Evolutionary conservation across 495 filamentous ascomycete genomes (phyloP).

Genomic region (Aspergillus diversus): DNA sequence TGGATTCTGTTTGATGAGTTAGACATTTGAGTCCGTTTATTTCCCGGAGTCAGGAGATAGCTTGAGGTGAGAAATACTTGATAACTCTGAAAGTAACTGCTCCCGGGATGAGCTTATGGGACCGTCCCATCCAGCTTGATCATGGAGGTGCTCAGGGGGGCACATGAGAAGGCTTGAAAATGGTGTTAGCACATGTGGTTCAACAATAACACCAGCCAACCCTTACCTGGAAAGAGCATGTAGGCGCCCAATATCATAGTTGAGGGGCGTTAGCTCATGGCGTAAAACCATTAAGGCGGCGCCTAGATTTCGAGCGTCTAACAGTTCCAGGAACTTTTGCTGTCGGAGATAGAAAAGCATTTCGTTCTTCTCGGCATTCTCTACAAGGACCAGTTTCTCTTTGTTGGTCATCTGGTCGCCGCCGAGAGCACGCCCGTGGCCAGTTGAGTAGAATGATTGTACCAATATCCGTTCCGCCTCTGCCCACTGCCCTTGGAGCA

Average conservation of each 20-base stretch:
- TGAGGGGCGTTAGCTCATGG: slow-evolving; percentile 84
- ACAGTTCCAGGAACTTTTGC: slow-evolving; percentile 92
- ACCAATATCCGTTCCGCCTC: slow-evolving; percentile 83
- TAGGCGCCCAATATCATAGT: slow-evolving; percentile 73
- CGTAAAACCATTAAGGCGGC: slow-evolving; percentile 80
- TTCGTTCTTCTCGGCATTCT: slow-evolving; percentile 59
- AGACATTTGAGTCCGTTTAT: not conserved
- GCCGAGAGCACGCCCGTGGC: slow-evolving; percentile 44
- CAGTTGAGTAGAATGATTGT: slow-evolving; percentile 56
- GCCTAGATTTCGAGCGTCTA: slow-evolving; percentile 74
- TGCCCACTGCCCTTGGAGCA: slow-evolving; percentile 80
- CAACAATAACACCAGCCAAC: not conserved
- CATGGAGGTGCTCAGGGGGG: slow-evolving; percentile 74
- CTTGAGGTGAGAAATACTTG: slow-evolving; percentile 55
- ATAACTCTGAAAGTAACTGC: slow-evolving; percentile 76
- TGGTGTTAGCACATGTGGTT: not conserved
- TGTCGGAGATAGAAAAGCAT: slow-evolving; percentile 82
- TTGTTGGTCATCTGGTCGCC: slow-evolving; percentile 32
- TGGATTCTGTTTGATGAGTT: slow-evolving; percentile 61
- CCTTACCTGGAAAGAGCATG: slow-evolving; percentile 81
- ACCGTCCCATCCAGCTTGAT: slow-evolving; percentile 88
- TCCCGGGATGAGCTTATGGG: slow-evolving; percentile 77
- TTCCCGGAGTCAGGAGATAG: too few species aligned
- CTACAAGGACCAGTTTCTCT: slow-evolving; percentile 53
- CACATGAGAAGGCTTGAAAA: slow-evolving; percentile 80